Evolutionary conservation across 192 early-diverging fungal species (phyloP).

Genomic region (Piromyces sp.): DNA sequence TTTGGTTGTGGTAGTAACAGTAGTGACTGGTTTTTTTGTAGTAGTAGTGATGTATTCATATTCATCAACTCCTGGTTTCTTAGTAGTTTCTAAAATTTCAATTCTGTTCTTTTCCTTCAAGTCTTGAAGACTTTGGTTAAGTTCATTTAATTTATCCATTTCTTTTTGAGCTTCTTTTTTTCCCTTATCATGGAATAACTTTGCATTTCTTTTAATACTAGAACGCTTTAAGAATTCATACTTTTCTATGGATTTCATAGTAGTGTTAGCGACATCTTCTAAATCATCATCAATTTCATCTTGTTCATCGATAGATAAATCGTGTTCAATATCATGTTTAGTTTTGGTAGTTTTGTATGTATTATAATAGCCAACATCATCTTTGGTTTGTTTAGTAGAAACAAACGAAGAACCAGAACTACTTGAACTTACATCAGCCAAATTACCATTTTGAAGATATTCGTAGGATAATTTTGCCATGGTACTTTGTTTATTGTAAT

Average conservation of each 20-base stretch:
- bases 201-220: neutral
- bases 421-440: neutral
- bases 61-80: too few species aligned
- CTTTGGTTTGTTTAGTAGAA: too few species aligned
- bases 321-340: neutral
- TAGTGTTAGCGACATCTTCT: neutral
- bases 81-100: neutral
- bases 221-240: neutral
- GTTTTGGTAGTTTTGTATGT: neutral
- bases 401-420: neutral
- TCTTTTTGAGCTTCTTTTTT: neutral
- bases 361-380: neutral
- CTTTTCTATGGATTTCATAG: neutral
- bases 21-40: neutral
- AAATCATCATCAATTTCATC: neutral
- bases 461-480: neutral
- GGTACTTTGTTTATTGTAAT: neutral
- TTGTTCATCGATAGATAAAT: neutral
- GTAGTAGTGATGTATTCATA: too few species aligned
- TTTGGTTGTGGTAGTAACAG: neutral
- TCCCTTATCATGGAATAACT: neutral
- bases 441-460: neutral
- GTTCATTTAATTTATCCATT: neutral
- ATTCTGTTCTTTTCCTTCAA: neutral
- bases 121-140: neutral